These are phyloP conservation scores for Osmanthus fragrans DNA, from an alignment of 257 asterid genomes.

Conservation along the genomic window DNA sequence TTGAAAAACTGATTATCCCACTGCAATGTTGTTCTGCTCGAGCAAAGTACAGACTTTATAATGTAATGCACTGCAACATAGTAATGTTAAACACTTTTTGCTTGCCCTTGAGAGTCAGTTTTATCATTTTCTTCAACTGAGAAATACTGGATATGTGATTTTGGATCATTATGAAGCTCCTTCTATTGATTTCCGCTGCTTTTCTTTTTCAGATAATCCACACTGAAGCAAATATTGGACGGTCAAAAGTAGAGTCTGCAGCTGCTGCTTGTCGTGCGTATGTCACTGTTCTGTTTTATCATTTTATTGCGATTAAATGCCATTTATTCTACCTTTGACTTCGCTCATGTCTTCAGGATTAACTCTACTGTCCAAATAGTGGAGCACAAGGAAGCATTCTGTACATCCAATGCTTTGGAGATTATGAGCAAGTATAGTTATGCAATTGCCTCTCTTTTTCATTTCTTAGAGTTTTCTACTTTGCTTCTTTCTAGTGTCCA, in stretches of 20 bases:
- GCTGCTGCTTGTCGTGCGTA: constrained; percentile 97
- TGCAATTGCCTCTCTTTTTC: background rate
- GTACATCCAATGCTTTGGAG: constrained; percentile 80
- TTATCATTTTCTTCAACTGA: background rate
- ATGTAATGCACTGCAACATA: background rate
- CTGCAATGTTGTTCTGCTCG: background rate
- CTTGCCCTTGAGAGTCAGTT: background rate
- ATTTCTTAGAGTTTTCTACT: constrained; percentile 1
- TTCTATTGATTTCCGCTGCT: constrained; percentile 9
- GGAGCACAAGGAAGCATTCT: constrained; percentile 87
- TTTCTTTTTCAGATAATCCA: constrained; percentile 70
- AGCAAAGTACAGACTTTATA: background rate
- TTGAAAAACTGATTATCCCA: background rate
- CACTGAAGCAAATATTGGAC: constrained; percentile 87
- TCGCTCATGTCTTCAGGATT: constrained; percentile 50
- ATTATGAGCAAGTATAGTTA: constrained; percentile 63
- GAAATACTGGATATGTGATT: constrained; percentile 15
- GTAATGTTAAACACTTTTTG: background rate
- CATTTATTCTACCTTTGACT: background rate
- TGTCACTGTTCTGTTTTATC: constrained; percentile 23
- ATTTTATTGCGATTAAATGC: background rate
- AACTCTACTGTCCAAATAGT: constrained; percentile 73
- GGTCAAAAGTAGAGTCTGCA: constrained; percentile 97
- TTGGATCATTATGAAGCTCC: background rate
- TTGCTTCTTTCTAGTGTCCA: background rate